phyloP scores from a whole-genome alignment of 352 stramenopile genomes.

The Peronospora destructor region DNA sequence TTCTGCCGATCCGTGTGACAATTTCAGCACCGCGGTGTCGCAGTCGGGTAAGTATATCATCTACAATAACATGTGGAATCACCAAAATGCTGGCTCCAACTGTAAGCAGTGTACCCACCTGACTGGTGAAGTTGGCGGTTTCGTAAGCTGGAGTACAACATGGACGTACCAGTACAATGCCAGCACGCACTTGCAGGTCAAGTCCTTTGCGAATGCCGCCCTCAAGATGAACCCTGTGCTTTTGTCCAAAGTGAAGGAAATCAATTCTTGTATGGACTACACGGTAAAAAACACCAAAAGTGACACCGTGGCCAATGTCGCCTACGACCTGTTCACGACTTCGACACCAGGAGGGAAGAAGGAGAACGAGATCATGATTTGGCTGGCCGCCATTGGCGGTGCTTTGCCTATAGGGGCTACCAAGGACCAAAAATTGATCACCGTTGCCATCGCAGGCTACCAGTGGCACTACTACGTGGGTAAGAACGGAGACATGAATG shows the following conservation, averaged over 20 bases:
- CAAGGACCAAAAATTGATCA: conserved; percentile 10
- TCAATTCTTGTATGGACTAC: conserved; percentile 32
- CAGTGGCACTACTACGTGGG: conserved; percentile 31
- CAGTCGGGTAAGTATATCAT: conserved; percentile 37
- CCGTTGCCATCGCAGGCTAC: not conserved
- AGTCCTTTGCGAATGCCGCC: conserved; percentile 39
- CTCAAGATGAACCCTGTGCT: conserved; percentile 31
- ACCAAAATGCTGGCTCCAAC: not conserved
- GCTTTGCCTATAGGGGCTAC: conserved; percentile 7
- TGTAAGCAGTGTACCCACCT: conserved; percentile 38
- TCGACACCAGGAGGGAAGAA: conserved; percentile 22
- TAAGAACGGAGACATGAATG: conserved; percentile 30
- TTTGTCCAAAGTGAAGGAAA: conserved; percentile 28
- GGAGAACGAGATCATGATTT: conserved; percentile 42
- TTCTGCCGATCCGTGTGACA: conserved; percentile 18
- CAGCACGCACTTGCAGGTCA: conserved; percentile 34
- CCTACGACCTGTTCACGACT: conserved; percentile 36
- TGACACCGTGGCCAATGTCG: conserved; percentile 28
- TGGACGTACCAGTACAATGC: conserved; percentile 12
- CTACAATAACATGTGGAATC: conserved; percentile 45
- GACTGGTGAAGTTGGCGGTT: conserved; percentile 5
- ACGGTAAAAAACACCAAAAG: conserved; percentile 23
- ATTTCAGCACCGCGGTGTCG: conserved; percentile 25
- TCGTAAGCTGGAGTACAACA: conserved; percentile 2
- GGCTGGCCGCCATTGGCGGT: conserved; percentile 28